Conservation (phyloP, 2,329 filamentous ascomycete genomes). For the Trichoderma gracile region DNA sequence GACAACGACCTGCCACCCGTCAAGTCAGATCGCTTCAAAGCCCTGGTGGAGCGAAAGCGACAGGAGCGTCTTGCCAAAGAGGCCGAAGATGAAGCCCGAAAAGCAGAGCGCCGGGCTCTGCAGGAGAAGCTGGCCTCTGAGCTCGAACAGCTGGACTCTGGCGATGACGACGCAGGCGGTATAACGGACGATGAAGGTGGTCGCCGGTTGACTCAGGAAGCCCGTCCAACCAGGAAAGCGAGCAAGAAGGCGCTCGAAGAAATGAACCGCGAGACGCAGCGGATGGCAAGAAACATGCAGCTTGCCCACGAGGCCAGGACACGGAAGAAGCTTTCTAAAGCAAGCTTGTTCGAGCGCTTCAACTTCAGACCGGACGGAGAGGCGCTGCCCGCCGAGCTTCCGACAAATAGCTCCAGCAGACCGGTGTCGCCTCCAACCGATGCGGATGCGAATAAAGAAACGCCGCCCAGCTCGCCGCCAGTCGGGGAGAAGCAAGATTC, state of each 20-base stretch:
- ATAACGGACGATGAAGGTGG: slow-evolving; percentile 64
- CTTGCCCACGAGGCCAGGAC: slow-evolving; percentile 86
- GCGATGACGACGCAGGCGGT: slow-evolving; percentile 49
- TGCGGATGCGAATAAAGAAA: slow-evolving; percentile 54
- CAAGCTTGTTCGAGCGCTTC: slow-evolving; percentile 80
- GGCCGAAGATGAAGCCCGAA: slow-evolving; percentile 54
- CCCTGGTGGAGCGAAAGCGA: slow-evolving; percentile 71
- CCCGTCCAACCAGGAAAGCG: slow-evolving; percentile 75
- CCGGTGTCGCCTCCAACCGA: slow-evolving; percentile 55
- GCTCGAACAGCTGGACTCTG: slow-evolving; percentile 39
- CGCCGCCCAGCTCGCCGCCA: slow-evolving; percentile 72
- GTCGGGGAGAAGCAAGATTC: slow-evolving; percentile 36
- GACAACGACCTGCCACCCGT: slow-evolving; percentile 51
- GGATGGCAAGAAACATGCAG: slow-evolving; percentile 86
- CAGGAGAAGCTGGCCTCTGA: slow-evolving; percentile 41
- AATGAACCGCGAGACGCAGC: slow-evolving; percentile 92
- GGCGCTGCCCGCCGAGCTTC: slow-evolving; percentile 35
- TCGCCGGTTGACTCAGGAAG: slow-evolving; percentile 66
- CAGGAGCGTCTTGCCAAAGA: slow-evolving; percentile 70
- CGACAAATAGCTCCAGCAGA: slow-evolving; percentile 57
- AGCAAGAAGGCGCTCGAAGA: slow-evolving; percentile 94
- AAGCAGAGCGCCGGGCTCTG: slow-evolving; percentile 45
- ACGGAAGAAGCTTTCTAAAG: slow-evolving; percentile 85
- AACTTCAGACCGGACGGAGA: slow-evolving; percentile 61
- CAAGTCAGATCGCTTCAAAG: slow-evolving; percentile 64